Base-by-base conservation (phyloP, 768 basidiomycete genomes). In the Russula dissimulans region DNA sequence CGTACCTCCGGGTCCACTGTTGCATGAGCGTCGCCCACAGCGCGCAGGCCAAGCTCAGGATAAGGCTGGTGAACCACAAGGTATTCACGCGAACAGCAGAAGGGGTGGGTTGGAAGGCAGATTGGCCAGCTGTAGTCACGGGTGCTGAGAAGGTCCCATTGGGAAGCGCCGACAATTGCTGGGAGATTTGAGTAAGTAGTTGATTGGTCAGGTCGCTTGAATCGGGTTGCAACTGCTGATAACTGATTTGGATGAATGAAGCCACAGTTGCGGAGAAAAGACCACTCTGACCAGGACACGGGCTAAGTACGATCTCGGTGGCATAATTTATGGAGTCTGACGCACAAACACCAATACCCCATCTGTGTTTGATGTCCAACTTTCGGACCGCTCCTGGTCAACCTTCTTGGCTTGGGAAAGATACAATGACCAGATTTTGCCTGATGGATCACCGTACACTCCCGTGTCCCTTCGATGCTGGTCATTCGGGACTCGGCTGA, bases 251-350 rank as follows among this genome's bases (percentile, higher is more conserved):
- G 45, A 66, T 53, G 41, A 69, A 67, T 4, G 62, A 43, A 5
- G 68, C 67, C 17, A 67, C 49, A 15, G 61, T 60, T 0, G 66
- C 67, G n/a, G 67, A 66, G 62, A 69, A 68, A 17, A 69, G 60
- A 59, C 68, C 68, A 0, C 68, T 65, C 68, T 69, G n/a, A 15
- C 3, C 6, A 10, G 9, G 48, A 14, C 9, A n/a, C 26, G 15
- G 26, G 41, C 7, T 42, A 22, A 62, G 46, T 12, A 49, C 8
- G 11, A 14, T 7, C 7, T 8, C 32, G 3, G 26, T 10, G 38
- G 11, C 8, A 18, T 15, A 3, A 42, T 5, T 41, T 47, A 32
- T 34, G 34, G 34, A 31, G 38, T 14, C 12, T 14, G 26, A 59
- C 62, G 47, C 41, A 64, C 57, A 43, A 65, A 63, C 18, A 64